These are phyloP conservation scores for Citrus hindsii DNA, from an alignment of 345 rosid genomes.

Conservation along the genomic window DNA sequence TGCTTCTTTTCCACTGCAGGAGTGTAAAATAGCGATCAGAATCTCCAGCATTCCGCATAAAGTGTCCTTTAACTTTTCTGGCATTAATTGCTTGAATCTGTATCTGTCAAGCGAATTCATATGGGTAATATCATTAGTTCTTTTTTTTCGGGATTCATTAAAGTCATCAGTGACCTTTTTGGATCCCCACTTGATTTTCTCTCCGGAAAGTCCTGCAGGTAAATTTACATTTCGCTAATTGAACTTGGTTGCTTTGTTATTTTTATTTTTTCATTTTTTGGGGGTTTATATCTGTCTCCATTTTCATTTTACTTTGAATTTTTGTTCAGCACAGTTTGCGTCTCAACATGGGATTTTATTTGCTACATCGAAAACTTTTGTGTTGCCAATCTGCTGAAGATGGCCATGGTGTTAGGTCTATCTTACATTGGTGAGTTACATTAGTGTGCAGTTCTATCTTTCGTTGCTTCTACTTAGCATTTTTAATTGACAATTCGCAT, in stretches of 20 bases:
- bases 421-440: slow-evolving; percentile 27
- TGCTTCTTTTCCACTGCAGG: background rate
- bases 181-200: slow-evolving; percentile 49
- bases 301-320: background rate
- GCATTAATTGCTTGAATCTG: background rate
- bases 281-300: background rate
- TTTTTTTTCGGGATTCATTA: slow-evolving; percentile 35
- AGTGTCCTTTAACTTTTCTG: background rate
- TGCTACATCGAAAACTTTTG: slow-evolving; percentile 56
- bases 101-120: background rate
- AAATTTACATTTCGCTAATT: background rate
- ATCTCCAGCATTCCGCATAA: background rate
- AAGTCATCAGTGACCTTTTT: slow-evolving; percentile 36
- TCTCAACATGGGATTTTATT: slow-evolving; percentile 50
- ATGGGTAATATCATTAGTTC: slow-evolving; percentile 43
- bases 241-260: background rate
- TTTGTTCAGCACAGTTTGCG: slow-evolving; percentile 36
- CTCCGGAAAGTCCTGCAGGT: slow-evolving; percentile 64
- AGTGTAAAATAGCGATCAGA: background rate
- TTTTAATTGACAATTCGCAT: no score
- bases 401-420: slow-evolving; percentile 28
- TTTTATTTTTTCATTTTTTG: background rate
- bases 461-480: no score
- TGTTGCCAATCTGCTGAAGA: slow-evolving; percentile 46
- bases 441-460: no score